Conservation (phyloP, 2,329 filamentous ascomycete genomes). For the Diatrype stigma region DNA sequence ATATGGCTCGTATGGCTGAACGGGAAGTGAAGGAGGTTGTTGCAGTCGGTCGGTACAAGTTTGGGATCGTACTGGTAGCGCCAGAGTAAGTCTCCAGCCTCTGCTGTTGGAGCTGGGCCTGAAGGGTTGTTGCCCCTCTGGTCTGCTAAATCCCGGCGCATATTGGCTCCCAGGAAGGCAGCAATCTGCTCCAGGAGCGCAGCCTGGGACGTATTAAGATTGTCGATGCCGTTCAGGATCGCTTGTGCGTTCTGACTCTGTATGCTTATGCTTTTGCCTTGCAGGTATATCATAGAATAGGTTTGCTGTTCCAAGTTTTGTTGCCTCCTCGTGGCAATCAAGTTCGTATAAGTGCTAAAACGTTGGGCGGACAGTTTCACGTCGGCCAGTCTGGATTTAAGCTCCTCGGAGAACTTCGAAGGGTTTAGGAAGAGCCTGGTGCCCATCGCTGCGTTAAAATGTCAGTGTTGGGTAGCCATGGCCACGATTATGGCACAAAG, state of each 20-base stretch:
- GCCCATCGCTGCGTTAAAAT: not conserved
- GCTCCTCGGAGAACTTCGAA: not conserved
- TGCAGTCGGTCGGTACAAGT: slow-evolving; percentile 1
- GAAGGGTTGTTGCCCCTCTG: not conserved
- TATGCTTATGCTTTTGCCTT: not conserved
- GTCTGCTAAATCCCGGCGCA: not conserved
- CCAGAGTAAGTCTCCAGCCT: not conserved
- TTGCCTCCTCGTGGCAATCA: not conserved
- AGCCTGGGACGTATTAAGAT: not conserved
- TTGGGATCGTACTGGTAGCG: not conserved
- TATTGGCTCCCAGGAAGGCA: not conserved
- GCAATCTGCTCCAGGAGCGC: not conserved
- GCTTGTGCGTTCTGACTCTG: not conserved
- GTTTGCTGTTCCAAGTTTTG: not conserved
- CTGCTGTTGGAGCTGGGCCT: not conserved
- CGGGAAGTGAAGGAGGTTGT: not conserved
- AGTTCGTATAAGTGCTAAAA: not conserved
- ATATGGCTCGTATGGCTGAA: not conserved
- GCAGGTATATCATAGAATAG: not conserved
- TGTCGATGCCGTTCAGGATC: not conserved
- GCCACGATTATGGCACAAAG: too few species aligned
- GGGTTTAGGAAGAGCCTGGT: slow-evolving; percentile 5
- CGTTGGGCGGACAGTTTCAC: slow-evolving; percentile 5
- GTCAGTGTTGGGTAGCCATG: too few species aligned
- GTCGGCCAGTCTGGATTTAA: slow-evolving; percentile 3